Evolutionary conservation across 768 basidiomycete species (phyloP).

Genomic region (Lactarius hengduanensis): DNA sequence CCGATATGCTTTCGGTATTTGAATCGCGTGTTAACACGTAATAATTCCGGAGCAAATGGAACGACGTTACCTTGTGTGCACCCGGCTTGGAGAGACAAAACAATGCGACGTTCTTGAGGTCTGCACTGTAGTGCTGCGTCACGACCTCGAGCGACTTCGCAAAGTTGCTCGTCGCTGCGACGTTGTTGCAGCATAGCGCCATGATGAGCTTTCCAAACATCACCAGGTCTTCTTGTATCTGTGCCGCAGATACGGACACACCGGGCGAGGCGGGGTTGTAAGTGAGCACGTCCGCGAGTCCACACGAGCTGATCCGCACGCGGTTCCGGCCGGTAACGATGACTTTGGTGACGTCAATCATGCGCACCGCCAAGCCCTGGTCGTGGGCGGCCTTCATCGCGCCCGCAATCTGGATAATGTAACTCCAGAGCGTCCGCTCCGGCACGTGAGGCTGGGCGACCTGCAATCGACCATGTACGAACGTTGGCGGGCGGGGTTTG

Average conservation of each 20-base stretch:
- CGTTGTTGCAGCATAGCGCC: constrained; percentile 69
- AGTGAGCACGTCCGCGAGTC: constrained; percentile 80
- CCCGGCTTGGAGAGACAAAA: constrained; percentile 74
- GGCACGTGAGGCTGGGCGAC: constrained; percentile 46
- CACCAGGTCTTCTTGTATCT: constrained; percentile 82
- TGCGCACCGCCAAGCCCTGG: constrained; percentile 72
- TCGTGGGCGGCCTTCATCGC: constrained; percentile 88
- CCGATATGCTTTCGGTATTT: constrained; percentile 57
- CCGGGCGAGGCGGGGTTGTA: constrained; percentile 49
- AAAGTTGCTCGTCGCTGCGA: constrained; percentile 57
- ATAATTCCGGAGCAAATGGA: constrained; percentile 16
- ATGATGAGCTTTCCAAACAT: constrained; percentile 86
- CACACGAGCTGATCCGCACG: constrained; percentile 83
- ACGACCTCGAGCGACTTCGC: constrained; percentile 75
- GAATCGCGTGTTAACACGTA: neutral
- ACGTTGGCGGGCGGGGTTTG: constrained; percentile 48
- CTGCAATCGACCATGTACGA: constrained; percentile 39
- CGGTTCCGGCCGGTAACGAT: constrained; percentile 88
- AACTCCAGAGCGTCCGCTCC: constrained; percentile 88
- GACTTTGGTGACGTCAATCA: constrained; percentile 85
- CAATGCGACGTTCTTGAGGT: constrained; percentile 77
- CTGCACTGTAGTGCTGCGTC: constrained; percentile 68
- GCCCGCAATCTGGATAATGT: constrained; percentile 84
- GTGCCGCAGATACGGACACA: constrained; percentile 38
- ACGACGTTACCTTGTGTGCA: constrained; percentile 55